Evolutionary conservation across 1,284 basidiomycete species (phyloP), one percentile per base, ranked within the genome.

Genomic region (Pseudozyma sp.): DNA sequence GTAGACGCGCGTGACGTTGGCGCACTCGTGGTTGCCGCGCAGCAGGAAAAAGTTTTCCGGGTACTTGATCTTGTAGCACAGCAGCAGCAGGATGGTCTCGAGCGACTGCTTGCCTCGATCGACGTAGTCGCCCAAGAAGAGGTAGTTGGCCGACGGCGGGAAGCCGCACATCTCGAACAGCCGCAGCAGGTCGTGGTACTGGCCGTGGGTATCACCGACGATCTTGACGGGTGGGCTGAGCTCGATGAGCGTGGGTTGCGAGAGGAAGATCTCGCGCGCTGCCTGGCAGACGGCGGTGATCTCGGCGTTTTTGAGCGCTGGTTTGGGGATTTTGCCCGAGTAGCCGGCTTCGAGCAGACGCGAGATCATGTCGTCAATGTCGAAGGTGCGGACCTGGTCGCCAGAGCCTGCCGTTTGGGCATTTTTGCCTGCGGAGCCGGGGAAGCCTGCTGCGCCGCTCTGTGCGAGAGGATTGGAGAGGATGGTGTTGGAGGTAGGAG

Each of bases 161-260:
- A 98, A 99, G 13, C 97, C 97, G 82, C 97, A 98, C 95, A 98
- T 98, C 86, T 99, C 97, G 84, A 99, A 99, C 63, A 99, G 87
- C 57, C 97, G 91, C 79, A 99, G 96, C 81, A 99, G 90, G 87
- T 99, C 97, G 65, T 93, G 94, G 86, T 98, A 99, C 86, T 97
- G 95, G 5, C 97, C 97, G 85, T 99, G 97, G 4, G 98, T 95
- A 86, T 99, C 97, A 33, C 97, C 97, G 14, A 99, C 96, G 75
- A 99, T 98, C 89, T 99, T 99, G 80, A 99, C 97, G 10, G 97
- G 96, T 8, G 97, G 97, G 24, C 92, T 94, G 52, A 99, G 89
- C 86, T 99, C 97, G 84, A 99, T 93, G 68, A 99, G 90, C 1
- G 97, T 98, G 9, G 97, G 97, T 85, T 99, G 97, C 80, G 89